phyloP scores from a whole-genome alignment of 2,329 filamentous ascomycete species.

The Xylariaceae sp. region DNA sequence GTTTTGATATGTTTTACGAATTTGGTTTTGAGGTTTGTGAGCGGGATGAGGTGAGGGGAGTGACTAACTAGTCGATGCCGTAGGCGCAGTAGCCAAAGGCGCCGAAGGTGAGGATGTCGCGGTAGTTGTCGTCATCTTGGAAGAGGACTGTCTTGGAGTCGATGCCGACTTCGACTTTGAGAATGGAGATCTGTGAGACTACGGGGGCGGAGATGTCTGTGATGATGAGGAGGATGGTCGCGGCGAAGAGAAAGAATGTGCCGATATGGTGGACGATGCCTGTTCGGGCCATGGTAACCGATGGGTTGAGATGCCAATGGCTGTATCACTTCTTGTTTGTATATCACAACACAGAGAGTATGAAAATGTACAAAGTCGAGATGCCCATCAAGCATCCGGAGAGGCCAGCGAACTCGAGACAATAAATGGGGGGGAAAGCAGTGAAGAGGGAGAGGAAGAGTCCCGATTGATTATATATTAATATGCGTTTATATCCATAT shows the following conservation, averaged over 20 bases:
- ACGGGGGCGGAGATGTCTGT: slow-evolving; percentile 44
- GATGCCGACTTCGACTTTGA: slow-evolving; percentile 36
- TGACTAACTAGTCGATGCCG: slow-evolving; percentile 20
- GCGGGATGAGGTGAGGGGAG: background rate
- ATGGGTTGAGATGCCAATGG: background rate
- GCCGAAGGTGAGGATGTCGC: slow-evolving; percentile 36
- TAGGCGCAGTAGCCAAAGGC: slow-evolving; percentile 42
- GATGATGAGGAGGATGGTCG: slow-evolving; percentile 42
- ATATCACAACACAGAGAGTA: slow-evolving; percentile 1
- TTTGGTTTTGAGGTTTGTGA: too few relatives aligned
- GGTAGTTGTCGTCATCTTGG: slow-evolving; percentile 12
- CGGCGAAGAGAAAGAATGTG: slow-evolving; percentile 40
- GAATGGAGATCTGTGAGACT: slow-evolving; percentile 38
- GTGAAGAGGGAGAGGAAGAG: background rate
- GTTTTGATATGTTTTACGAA: background rate
- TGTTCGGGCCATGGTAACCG: slow-evolving; percentile 28
- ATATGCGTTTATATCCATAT: slow-evolving; percentile 5
- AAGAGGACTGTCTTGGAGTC: background rate
- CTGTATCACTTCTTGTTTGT: background rate
- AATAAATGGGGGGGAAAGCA: background rate
- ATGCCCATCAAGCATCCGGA: background rate
- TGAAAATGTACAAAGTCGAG: too few relatives aligned
- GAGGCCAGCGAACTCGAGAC: background rate
- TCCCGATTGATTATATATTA: too few relatives aligned
- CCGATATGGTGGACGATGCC: slow-evolving; percentile 40